Base-by-base conservation (phyloP, 805 yeast genomes). In the Saccharomycopsis sp. region DNA sequence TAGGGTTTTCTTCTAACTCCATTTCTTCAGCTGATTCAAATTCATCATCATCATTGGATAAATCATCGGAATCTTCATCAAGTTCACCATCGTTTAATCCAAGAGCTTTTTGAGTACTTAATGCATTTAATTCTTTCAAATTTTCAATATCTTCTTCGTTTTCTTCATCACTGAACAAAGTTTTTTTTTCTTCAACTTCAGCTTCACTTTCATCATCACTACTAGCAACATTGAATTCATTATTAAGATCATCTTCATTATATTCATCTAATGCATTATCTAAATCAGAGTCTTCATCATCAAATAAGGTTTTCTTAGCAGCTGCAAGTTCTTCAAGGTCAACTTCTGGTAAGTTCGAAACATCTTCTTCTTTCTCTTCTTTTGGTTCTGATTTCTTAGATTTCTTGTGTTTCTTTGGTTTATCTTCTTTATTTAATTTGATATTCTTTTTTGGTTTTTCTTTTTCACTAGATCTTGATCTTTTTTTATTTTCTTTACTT, bases 291-390 rank as follows among this genome's bases (percentile, higher is more conserved):
- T 48, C 49, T 26, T 40, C 39, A 48, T 81, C 88, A 48, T 81
- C 88, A 52, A 82, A 85, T 48, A 84, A 68, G 1, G 85, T 67
- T 59, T 81, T 83, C 58, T 76, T 84, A 23, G 86, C 81, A 30
- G 70, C 64, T 1, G 79, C 64, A 27, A 83, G 59, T 52, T 79
- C 87, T 51, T 79, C 83, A 27, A 66, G 57, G 49, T 78, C 83
- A 36, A 75, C 84, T 51, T 77, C 77, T 5, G 85, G 85, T 42
- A 76, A 63, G 26, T 64, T 69, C 21, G 28, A 31, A 23, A 15
- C 34, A 14, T 40, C 38, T 14, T 31, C 39, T 12, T 38, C 21
- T 51, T 26, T 45, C 49, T 42, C 50, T 47, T 36, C 39, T 45
- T 49, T 60, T 56, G 54, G 47, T 53, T 51, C 55, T 57, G 58